Base-by-base conservation (phyloP, 2,329 filamentous ascomycete species). In the Ophidiomyces ophidiicola region DNA sequence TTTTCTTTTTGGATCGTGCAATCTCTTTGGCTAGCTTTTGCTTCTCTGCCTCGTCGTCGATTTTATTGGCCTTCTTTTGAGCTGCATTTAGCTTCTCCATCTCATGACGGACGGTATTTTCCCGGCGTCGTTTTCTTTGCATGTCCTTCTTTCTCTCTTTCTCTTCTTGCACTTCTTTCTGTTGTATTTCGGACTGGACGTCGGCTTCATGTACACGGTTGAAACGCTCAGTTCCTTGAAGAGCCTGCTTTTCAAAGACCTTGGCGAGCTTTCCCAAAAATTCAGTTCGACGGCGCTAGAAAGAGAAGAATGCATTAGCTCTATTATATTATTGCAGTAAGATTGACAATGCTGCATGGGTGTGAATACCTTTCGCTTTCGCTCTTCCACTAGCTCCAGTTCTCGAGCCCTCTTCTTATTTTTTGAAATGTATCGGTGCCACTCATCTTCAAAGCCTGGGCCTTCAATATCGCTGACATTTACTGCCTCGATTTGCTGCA, bases 111-210 rank as follows among this genome's bases (percentile, higher is more conserved):
- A 92, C 81, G 3, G 86, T 86, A 70, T 94, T 94, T 59, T 96
- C 88, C 12, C 90, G 81, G 30, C 90, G 80, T 44, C 90, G 77
- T 67, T 96, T 98, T 47, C 90, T 82, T 59, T 98, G 90, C 85
- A 98, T 96, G 56, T 98, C 90, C 67, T 98, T 98, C 69, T 98
- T 98, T 48, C 90, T 84, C 63, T 98, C 90, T 65, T 98, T 98
- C 61, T 98, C 90, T 45, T 88, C 86, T 44, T 82, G 81, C 5
- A 94, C 71, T 58, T 94, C 88, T 48, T 85, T 84, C 45, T 86
- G 81, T 49, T 90, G 82, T 2, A 96, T 88, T 51, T 94, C 81
- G 38, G 82, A 75, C 44, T 88, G 73, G 1, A 90, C 88, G 28
- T 82, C 78, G 12, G 82, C 75, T 54, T 86, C 87, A 57, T 90